phyloP scores from a whole-genome alignment of 345 rosid species.

The Barbarea vulgaris region DNA sequence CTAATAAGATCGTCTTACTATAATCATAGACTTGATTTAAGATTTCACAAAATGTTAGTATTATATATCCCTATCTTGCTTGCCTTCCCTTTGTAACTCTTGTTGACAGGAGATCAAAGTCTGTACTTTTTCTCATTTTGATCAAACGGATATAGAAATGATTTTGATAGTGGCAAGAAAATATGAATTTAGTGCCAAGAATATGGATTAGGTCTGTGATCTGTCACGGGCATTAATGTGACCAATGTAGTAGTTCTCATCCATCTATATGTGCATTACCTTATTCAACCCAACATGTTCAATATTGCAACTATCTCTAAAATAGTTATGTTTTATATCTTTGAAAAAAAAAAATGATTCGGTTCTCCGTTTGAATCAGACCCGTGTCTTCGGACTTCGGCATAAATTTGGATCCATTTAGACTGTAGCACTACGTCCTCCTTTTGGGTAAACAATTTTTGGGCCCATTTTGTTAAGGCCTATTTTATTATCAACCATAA shows the following conservation, averaged over 20 bases:
- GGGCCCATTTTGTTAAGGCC: slow-evolving; percentile 5
- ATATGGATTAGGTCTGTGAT: neutral
- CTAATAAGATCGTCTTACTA: neutral
- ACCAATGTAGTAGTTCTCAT: neutral
- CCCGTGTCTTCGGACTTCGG: neutral
- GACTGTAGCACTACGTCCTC: neutral
- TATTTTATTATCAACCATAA: neutral
- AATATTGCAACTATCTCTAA: neutral
- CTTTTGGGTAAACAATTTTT: neutral
- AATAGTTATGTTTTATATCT: neutral
- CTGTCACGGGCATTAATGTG: neutral
- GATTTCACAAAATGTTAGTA: neutral
- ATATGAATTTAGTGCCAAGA: neutral
- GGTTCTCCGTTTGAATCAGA: neutral
- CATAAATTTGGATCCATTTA: neutral
- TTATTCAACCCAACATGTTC: neutral
- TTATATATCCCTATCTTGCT: neutral
- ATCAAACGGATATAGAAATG: neutral
- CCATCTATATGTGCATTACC: neutral
- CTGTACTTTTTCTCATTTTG: neutral
- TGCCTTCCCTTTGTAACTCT: neutral
- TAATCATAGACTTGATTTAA: neutral
- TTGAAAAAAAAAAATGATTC: no score
- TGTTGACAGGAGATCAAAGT: neutral
- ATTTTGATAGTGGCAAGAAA: neutral